Evolutionary conservation across 345 rosid species (phyloP), one percentile per base, ranked within the genome.

Genomic region (Nephelium lappaceum): DNA sequence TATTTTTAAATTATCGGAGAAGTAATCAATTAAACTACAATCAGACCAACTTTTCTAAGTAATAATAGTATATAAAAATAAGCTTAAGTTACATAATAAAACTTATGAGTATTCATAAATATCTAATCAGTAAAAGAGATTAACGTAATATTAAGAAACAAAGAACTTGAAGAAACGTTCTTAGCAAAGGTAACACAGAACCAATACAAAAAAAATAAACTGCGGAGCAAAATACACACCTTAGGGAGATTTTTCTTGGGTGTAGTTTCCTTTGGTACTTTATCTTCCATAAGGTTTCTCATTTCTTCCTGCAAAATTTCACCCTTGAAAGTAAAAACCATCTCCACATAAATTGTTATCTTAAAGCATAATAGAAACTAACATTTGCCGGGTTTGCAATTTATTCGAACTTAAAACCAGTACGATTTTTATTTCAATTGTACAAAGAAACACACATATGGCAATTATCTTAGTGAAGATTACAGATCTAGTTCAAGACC

Each of bases 171-270:
- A 39, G 5, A 38, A 61, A 24, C 15, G 18, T 39, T 41, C 23
- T 10, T 23, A 45, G n/a, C 62, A 38, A 51, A 72, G 23, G 63
- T 69, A 81, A 67, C 12, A 41, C 53, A 67, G 21, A 39, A 69
- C 38, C 12, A 16, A 64, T 42, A 81, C 12, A 19, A 72, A 39
- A 39, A 74, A 63, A 60, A 21, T 47, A 71, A 38, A 72, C 47
- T 57, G 25, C 21, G 49, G 36, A 51, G 71, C 23, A 73, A 42
- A n/a, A 60, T 10, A 60, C 62, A 95, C 97, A 45, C 98, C 92
- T 92, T 90, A 2, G 89, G 96, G 39, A 90, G 88, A 73, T 89
- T 85, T 69, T 77, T 82, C 78, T 79, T 87, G 73, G 79, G 78
- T 3, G 67, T 0, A 0, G 74, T 64, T 15, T 83, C 87, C 80